Evolutionary conservation across 441 rosid genomes (phyloP).

Genomic region (Geranium incanum): DNA sequence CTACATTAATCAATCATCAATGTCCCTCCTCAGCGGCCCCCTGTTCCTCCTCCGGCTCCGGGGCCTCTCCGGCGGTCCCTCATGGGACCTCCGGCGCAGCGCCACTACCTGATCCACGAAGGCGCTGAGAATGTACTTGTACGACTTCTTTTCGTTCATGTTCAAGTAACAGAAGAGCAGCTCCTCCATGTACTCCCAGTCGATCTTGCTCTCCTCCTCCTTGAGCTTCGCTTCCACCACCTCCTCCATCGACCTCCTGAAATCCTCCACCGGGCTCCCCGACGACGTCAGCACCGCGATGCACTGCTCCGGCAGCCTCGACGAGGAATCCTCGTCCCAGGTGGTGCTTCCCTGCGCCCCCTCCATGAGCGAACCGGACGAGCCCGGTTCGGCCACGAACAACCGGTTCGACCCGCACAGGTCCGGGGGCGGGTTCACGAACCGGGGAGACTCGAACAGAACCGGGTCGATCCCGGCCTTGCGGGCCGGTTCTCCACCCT

Average conservation of each 20-base stretch:
- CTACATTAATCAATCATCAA: no score
- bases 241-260: conserved; percentile 63
- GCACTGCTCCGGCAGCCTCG: conserved; percentile 39
- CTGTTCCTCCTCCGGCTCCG: no score
- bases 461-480: conserved; percentile 9
- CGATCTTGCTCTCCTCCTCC: conserved; percentile 29
- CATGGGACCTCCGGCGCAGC: conserved; percentile 23
- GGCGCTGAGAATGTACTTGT: conserved; percentile 59
- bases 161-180: conserved; percentile 57
- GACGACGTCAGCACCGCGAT: conserved; percentile 49
- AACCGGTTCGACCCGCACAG: conserved; percentile 34
- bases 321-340: not conserved
- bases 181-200: conserved; percentile 84
- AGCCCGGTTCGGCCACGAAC: conserved; percentile 26
- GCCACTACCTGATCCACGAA: conserved; percentile 53
- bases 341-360: conserved; percentile 29
- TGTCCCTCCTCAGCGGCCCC: no score
- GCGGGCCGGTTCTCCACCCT: conserved; percentile 19
- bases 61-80: conserved; percentile 18
- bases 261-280: conserved; percentile 49
- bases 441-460: conserved; percentile 43
- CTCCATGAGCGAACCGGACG: conserved; percentile 41
- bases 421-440: conserved; percentile 22
- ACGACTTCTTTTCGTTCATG: conserved; percentile 56
- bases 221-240: conserved; percentile 50